These are phyloP conservation scores for Roridomyces roridus DNA, from an alignment of 768 basidiomycete species.

Conservation along the genomic window DNA sequence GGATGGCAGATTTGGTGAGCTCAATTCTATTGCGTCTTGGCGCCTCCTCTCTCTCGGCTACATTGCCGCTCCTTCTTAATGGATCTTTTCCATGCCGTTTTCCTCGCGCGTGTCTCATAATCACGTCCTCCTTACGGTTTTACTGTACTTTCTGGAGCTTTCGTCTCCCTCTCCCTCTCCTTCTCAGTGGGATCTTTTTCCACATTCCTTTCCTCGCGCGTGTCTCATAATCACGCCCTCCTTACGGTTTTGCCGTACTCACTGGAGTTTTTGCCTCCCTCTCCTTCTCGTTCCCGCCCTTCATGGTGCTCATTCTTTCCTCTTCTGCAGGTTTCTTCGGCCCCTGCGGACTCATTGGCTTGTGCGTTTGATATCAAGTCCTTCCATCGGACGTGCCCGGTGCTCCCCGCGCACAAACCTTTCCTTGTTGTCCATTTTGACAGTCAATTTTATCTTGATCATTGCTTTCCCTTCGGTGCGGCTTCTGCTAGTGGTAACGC, in stretches of 20 bases:
- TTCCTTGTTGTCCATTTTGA: conserved; percentile 19
- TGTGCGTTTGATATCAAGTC: conserved; percentile 25
- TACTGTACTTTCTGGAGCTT: background rate
- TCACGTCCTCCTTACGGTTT: background rate
- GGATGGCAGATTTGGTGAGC: conserved; percentile 23
- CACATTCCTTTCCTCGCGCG: background rate
- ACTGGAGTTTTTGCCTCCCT: background rate
- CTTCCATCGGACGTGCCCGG: conserved; percentile 24
- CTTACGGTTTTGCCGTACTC: background rate
- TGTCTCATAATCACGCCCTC: background rate
- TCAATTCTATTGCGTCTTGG: background rate
- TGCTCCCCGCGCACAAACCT: conserved; percentile 20
- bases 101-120: background rate
- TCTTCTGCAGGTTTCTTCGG: conserved; percentile 21
- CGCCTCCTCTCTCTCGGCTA: no score
- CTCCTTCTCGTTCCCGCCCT: no score
- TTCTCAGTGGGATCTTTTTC: background rate
- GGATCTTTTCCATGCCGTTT: background rate
- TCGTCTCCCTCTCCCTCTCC: background rate
- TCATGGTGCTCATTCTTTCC: background rate
- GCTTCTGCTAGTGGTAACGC: conserved; percentile 22
- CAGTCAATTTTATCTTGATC: conserved; percentile 22
- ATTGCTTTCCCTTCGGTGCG: conserved; percentile 26
- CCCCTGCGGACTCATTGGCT: conserved; percentile 25
- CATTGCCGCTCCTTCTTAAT: background rate